Base-by-base conservation (phyloP, 495 filamentous ascomycete species). In the Aspergillus sparsus region DNA sequence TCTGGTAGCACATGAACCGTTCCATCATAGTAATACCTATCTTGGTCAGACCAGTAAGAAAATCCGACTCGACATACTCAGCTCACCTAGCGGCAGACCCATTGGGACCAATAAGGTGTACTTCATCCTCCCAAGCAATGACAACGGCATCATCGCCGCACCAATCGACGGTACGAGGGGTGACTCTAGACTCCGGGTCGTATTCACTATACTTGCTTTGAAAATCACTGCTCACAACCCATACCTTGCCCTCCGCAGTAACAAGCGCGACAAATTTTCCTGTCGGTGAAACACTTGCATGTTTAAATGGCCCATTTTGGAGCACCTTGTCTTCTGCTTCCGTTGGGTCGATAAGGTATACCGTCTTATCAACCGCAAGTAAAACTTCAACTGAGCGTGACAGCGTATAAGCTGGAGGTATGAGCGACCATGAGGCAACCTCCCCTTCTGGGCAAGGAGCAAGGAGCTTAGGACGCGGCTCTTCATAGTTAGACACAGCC, bases 341-440 rank as follows among this genome's bases (percentile, higher is more conserved):
- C 1, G 86, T 87, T 2, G 91, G 85, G 73, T 98, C 94, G 5
- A 95, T 83, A 15, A 92, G 83, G 66, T 91, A 89, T 47, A 98
- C 81, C 0, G 94, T 98, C 66, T 89, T 84, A 31, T 83, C 87
- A 36, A 96, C 90, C 53, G 92, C 93, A 11, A 98, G 74, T 15
- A 98, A 79, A 4, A 96, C 94, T 72, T 98, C 95, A 3, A 98
- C 94, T 21, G 93, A 93, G 9, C 93, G 86, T n/a, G 93, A 97
- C 32, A 97, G 82, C 0, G 94, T 93, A 68, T 92, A 88, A 11
- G 89, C 87, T 5, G 94, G 95, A 27, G 95, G 87, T 34, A 97
- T 90, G 55, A 98, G 75, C 31, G 87, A 84, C 94, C 94, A 98
- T 1, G 92, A 91, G 53, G 92, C 85, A 7, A 98, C 87, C 21